Evolutionary conservation across 495 filamentous ascomycete species (phyloP), one percentile per base, ranked within the genome.

Genomic region (Aspergillus hancockii): DNA sequence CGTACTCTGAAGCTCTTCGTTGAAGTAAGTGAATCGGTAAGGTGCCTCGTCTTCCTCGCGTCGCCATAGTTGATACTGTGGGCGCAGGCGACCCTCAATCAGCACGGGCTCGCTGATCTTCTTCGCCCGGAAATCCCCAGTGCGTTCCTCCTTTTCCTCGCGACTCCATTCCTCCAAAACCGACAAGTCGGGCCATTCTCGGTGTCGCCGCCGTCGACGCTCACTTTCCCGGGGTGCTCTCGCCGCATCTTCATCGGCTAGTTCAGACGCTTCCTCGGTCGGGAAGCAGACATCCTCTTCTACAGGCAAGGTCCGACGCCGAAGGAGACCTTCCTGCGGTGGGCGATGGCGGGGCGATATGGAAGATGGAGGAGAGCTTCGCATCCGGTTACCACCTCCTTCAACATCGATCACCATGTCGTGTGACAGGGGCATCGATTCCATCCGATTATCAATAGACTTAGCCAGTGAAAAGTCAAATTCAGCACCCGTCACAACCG

Each of bases 11-110:
- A 98, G 90, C 61, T 97, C 91, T 66, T 98, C 94, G 69, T 97
- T 97, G 80, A 98, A 98, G 66, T 98, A 98, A 2, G 94, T 98
- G 69, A 96, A 98, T 45, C 94, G 85, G 68, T 95, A 98, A 0
- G 94, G 94, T 1, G 87, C 87, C 52, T 97, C 95, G 38, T 97
- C 92, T 63, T 94, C 90, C 57, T 89, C 86, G 23, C 87, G 82
- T 70, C 93, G 91, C 94, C 94, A 98, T 6, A 80, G 78, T 53
- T 74, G 72, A 63, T 89, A 90, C 58, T 91, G 87, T 8, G 94
- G 92, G 9, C 94, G 85, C 52, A 98, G 69, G 54, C 94, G 83
- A 8, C 94, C 94, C 50, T 90, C 91, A 52, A 98, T 85, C 53
- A 98, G 83, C 70, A 96, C 85, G 8, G 95, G 95, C 63, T 98